Conservation (phyloP, 164 flowering plant genomes). For the Macadamia integrifolia region DNA sequence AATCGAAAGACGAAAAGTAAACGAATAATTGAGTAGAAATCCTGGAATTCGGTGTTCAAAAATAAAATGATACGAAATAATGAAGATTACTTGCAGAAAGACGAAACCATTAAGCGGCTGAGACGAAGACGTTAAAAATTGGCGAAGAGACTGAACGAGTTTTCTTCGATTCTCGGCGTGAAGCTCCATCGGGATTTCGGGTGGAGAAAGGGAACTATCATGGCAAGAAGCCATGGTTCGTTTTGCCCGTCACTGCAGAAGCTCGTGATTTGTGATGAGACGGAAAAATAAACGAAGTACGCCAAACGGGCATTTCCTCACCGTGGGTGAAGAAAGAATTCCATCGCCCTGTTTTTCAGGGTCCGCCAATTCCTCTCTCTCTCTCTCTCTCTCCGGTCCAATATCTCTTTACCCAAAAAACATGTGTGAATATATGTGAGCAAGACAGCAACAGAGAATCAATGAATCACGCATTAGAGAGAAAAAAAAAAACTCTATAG, state of each 20-base stretch:
- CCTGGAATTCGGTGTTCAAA: neutral
- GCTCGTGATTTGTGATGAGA: no score
- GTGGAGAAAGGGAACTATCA: slow-evolving; percentile 49
- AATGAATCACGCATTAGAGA: no score
- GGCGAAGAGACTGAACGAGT: slow-evolving; percentile 50
- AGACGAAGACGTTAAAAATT: slow-evolving; percentile 42
- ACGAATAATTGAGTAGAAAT: neutral
- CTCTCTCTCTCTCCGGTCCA: no score
- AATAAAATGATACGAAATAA: neutral
- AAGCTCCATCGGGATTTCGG: slow-evolving; percentile 61
- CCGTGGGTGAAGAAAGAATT: no score
- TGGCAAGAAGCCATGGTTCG: slow-evolving; percentile 10
- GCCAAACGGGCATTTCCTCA: no score
- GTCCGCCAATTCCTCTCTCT: no score
- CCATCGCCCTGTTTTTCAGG: no score
- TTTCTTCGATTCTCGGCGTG: slow-evolving; percentile 56
- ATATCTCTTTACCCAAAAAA: no score
- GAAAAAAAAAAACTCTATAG: no score
- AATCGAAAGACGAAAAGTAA: slow-evolving; percentile 2
- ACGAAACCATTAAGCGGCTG: slow-evolving; percentile 75
- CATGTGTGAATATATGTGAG: no score
- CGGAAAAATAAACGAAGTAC: no score
- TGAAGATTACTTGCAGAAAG: slow-evolving; percentile 54
- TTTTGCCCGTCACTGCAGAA: neutral
- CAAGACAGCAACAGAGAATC: no score